phyloP scores from a whole-genome alignment of 2,329 filamentous ascomycete species.

The Fusarium sp. region DNA sequence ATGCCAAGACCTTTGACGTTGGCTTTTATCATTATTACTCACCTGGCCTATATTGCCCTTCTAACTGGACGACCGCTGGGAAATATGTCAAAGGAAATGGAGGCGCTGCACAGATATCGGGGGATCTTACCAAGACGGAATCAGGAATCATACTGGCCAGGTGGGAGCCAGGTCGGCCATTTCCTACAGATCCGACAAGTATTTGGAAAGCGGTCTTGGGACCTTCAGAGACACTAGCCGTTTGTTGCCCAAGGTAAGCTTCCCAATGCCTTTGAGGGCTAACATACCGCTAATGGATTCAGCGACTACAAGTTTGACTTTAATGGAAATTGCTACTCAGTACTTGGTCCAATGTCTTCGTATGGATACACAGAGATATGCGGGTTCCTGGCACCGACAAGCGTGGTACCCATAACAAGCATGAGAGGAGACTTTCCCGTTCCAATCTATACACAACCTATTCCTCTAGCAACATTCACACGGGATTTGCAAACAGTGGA shows the following conservation, averaged over 20 bases:
- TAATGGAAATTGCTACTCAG: slow-evolving; percentile 25
- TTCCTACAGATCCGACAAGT: background rate
- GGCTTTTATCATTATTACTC: background rate
- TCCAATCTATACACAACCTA: background rate
- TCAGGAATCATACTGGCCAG: rapidly evolving
- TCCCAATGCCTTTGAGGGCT: too few relatives aligned
- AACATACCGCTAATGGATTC: background rate
- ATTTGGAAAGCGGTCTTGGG: background rate
- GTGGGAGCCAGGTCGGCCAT: background rate
- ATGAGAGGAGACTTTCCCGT: background rate
- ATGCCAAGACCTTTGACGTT: background rate
- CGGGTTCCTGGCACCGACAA: background rate
- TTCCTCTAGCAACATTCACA: background rate
- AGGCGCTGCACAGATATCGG: background rate
- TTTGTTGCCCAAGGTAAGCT: slow-evolving; percentile 38
- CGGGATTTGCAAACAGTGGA: background rate
- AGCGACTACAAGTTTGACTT: slow-evolving; percentile 19
- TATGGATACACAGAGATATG: slow-evolving; percentile 10
- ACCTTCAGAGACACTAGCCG: slow-evolving; percentile 29
- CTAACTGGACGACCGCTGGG: background rate
- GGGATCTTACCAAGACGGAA: background rate
- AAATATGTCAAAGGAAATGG: background rate
- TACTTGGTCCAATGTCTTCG: background rate
- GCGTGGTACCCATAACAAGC: background rate
- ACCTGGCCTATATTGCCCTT: background rate